phyloP scores from a whole-genome alignment of 1,139 yeast genomes.

The Suhomyces guaymorum region DNA sequence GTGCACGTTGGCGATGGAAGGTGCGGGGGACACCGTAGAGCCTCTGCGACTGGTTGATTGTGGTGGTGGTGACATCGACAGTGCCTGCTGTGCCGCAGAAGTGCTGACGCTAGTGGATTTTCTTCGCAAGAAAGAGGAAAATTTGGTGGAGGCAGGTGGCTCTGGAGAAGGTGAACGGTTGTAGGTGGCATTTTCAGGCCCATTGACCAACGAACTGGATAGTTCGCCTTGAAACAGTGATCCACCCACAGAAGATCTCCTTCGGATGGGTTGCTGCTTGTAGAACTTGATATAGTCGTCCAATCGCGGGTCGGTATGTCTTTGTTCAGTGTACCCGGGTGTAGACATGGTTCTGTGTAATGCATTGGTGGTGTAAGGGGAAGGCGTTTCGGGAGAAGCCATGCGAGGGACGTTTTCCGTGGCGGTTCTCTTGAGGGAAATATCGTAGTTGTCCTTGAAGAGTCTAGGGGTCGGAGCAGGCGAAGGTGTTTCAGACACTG shows the following conservation, averaged over 20 bases:
- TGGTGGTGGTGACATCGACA: conserved; percentile 5
- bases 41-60: conserved; percentile 1
- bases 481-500: too few relatives aligned
- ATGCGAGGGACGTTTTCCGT: conserved; percentile 1
- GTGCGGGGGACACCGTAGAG: conserved; percentile 6
- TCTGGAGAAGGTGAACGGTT: conserved; percentile 9
- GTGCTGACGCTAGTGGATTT: conserved; percentile 16
- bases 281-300: conserved; percentile 59
- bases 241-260: conserved; percentile 12
- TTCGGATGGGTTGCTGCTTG: conserved; percentile 33
- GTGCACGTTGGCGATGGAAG: conserved; percentile 8
- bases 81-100: too few relatives aligned
- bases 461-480: too few relatives aligned
- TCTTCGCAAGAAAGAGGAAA: conserved; percentile 32
- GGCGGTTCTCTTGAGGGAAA: conserved; percentile 5
- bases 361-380: not conserved
- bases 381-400: not conserved
- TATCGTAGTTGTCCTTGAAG: conserved; percentile 17
- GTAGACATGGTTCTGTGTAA: conserved; percentile 20
- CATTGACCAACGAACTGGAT: conserved; percentile 48
- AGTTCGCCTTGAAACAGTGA: conserved; percentile 16
- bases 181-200: conserved; percentile 18
- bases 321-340: conserved; percentile 15
- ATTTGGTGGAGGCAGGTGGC: conserved; percentile 16
- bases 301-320: conserved; percentile 52